phyloP scores from a whole-genome alignment of 2,329 filamentous ascomycete genomes.

The Fusarium sp. region DNA sequence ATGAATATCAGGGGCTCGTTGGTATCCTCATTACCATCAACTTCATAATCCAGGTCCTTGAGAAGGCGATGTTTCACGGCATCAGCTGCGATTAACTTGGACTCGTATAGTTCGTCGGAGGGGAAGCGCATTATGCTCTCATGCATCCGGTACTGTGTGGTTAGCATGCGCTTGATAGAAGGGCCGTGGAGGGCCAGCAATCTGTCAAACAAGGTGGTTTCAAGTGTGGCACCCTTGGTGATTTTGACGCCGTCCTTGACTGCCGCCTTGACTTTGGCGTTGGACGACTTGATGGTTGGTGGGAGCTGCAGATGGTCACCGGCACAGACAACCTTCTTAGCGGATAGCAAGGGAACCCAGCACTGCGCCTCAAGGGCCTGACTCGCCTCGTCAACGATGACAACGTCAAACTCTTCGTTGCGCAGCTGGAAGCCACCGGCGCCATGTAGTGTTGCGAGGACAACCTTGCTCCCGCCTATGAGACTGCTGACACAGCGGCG shows the following conservation, averaged over 20 bases:
- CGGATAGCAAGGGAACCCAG: slow-evolving; percentile 90
- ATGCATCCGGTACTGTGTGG: slow-evolving; percentile 98
- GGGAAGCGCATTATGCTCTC: slow-evolving; percentile 96
- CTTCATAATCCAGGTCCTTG: slow-evolving; percentile 82
- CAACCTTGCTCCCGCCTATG: slow-evolving; percentile 84
- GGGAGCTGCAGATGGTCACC: slow-evolving; percentile 96
- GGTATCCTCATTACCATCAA: slow-evolving; percentile 88
- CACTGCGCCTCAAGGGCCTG: slow-evolving; percentile 97
- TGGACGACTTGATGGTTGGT: slow-evolving; percentile 90
- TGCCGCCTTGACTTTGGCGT: slow-evolving; percentile 63
- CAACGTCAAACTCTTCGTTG: slow-evolving; percentile 88
- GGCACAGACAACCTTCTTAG: slow-evolving; percentile 89
- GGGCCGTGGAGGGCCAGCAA: slow-evolving; percentile 86
- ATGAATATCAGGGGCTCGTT: slow-evolving; percentile 91
- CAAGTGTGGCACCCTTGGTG: slow-evolving; percentile 75
- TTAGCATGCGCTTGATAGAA: slow-evolving; percentile 93
- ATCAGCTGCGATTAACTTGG: slow-evolving; percentile 85
- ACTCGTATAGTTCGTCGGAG: slow-evolving; percentile 89
- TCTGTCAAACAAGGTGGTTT: slow-evolving; percentile 94
- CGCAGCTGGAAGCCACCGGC: slow-evolving; percentile 88
- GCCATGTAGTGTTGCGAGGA: slow-evolving; percentile 93
- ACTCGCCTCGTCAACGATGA: slow-evolving; percentile 96
- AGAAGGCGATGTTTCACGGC: slow-evolving; percentile 83
- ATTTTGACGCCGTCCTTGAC: slow-evolving; percentile 55
- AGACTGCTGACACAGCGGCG: slow-evolving; percentile 84